A percentile compares a stretch with the other conserved stretches of the same genome.
phyloP scores from a whole-genome alignment of 2,329 filamentous ascomycete species.

The Triangularia setosa region DNA sequence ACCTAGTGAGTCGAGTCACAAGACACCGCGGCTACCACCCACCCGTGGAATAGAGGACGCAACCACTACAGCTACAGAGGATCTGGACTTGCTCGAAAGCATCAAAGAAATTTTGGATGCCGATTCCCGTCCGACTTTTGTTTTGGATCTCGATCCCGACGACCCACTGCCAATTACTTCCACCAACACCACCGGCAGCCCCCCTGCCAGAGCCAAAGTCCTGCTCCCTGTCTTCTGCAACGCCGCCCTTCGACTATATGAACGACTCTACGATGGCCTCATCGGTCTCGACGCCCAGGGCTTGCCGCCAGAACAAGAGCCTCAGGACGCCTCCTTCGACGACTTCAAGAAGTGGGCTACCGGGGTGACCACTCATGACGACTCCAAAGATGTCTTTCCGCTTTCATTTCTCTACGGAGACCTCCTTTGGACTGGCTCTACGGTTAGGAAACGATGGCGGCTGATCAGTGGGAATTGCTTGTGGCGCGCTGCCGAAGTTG shows the following conservation, averaged over 20 bases:
- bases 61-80: neutral
- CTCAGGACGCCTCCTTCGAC: constrained; percentile 26
- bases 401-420: constrained; percentile 36
- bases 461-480: constrained; percentile 39
- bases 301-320: neutral
- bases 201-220: constrained; percentile 15
- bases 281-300: constrained; percentile 15
- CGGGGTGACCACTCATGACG: constrained; percentile 39
- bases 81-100: neutral
- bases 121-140: constrained; percentile 37
- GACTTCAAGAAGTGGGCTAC: constrained; percentile 41
- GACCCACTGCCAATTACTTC: constrained; percentile 14
- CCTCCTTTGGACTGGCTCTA: constrained; percentile 38
- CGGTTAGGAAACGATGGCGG: constrained; percentile 37
- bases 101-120: constrained; percentile 34
- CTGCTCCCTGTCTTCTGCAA: constrained; percentile 37
- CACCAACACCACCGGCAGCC: neutral
- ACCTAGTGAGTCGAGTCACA: neutral
- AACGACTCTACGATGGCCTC: constrained; percentile 32
- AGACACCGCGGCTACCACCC: neutral
- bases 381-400: constrained; percentile 43
- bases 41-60: neutral
- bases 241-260: constrained; percentile 32
- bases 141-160: constrained; percentile 38
- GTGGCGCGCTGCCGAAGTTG: constrained; percentile 28